Evolutionary conservation across 768 basidiomycete genomes (phyloP).

Genomic region (Calocybe cyanea): DNA sequence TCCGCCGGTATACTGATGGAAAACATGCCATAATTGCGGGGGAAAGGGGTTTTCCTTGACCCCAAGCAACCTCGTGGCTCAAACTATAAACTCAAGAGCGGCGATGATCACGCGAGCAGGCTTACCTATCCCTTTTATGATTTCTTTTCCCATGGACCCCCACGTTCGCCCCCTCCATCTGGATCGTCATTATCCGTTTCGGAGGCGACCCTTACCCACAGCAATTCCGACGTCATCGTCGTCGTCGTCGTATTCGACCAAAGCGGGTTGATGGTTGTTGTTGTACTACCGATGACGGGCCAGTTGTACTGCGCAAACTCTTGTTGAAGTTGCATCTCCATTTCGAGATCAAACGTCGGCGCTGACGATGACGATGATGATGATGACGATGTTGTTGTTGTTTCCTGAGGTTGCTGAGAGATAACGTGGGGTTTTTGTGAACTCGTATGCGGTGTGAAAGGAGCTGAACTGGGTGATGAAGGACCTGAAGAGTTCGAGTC

Average conservation of each 20-base stretch:
- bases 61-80: too few relatives aligned
- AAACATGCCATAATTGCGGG: too few relatives aligned
- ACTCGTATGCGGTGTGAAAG: slow-evolving; percentile 52
- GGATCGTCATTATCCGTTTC: too few relatives aligned
- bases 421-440: slow-evolving; percentile 25
- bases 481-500: slow-evolving; percentile 47
- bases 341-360: slow-evolving; percentile 26
- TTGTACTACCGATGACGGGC: slow-evolving; percentile 26
- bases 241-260: too few relatives aligned
- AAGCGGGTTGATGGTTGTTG: not conserved
- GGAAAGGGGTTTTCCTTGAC: too few relatives aligned
- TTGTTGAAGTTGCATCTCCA: slow-evolving; percentile 36
- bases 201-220: too few relatives aligned
- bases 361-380: slow-evolving; percentile 15
- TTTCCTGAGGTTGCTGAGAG: slow-evolving; percentile 23
- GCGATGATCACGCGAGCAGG: too few relatives aligned
- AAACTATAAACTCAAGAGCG: too few relatives aligned
- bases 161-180: too few relatives aligned
- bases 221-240: slow-evolving; percentile 38
- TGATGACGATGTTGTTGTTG: slow-evolving; percentile 27
- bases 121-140: too few relatives aligned
- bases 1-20: too few relatives aligned
- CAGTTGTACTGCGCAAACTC: slow-evolving; percentile 36
- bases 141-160: too few relatives aligned
- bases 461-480: slow-evolving; percentile 43